Conservation (phyloP, 2,329 filamentous ascomycete genomes). For the Cladophialophora psammophila region DNA sequence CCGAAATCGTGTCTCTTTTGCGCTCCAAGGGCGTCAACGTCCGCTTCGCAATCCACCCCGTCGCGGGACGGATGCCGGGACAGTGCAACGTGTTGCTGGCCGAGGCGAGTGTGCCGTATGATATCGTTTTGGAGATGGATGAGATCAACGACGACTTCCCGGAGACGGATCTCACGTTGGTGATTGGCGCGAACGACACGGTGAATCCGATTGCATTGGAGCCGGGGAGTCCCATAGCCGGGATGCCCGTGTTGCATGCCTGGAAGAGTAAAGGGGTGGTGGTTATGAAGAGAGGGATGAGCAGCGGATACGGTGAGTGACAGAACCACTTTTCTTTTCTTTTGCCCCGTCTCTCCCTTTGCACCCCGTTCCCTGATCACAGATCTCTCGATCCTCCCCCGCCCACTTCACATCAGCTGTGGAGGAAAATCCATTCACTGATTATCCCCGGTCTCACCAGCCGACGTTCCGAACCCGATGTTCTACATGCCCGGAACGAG, state of each 20-base stretch:
- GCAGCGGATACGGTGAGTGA: slow-evolving; percentile 78
- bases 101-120: slow-evolving; percentile 86
- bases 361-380: background rate
- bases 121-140: slow-evolving; percentile 94
- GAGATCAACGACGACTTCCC: slow-evolving; percentile 93
- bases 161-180: slow-evolving; percentile 84
- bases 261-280: slow-evolving; percentile 95
- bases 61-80: slow-evolving; percentile 89
- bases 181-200: slow-evolving; percentile 91
- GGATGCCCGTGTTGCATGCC: slow-evolving; percentile 90
- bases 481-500: slow-evolving; percentile 85
- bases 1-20: slow-evolving; percentile 77
- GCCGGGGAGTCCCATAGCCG: slow-evolving; percentile 81
- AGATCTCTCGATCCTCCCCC: background rate
- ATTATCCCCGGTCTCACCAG: slow-evolving; percentile 51
- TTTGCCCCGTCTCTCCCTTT: background rate
- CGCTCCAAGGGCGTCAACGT: slow-evolving; percentile 80
- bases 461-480: slow-evolving; percentile 92
- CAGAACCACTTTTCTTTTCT: background rate
- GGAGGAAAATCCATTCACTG: background rate
- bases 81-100: slow-evolving; percentile 92
- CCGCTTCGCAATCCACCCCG: slow-evolving; percentile 88
- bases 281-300: slow-evolving; percentile 92
- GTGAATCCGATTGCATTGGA: slow-evolving; percentile 90
- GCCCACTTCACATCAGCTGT: background rate